Evolutionary conservation across 2,329 filamentous ascomycete genomes (phyloP).

Genomic region (Pseudovirgaria hyperparasitica): DNA sequence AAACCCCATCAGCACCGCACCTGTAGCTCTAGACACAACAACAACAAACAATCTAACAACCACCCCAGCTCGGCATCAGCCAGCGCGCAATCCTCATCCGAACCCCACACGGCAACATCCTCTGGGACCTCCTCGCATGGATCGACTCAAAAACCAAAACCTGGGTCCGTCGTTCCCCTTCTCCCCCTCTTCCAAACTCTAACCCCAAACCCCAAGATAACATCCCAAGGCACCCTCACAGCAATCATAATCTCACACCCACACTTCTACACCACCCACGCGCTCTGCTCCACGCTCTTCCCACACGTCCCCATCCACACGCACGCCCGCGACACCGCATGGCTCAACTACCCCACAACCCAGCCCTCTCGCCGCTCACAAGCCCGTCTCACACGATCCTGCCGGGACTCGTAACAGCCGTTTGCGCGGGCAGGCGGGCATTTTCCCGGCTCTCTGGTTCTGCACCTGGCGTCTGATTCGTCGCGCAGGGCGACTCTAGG

Average conservation of each 20-base stretch:
- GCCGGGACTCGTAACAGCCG: constrained; percentile 42
- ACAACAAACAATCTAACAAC: constrained; percentile 22
- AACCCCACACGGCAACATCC: constrained; percentile 54
- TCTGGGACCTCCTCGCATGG: constrained; percentile 68
- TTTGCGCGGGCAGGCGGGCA: constrained; percentile 71
- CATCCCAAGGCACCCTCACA: constrained; percentile 48
- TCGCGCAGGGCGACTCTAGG: no score
- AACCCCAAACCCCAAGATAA: constrained; percentile 31
- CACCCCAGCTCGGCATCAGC: constrained; percentile 54
- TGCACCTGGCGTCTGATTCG: constrained; percentile 50
- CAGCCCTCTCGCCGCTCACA: constrained; percentile 33
- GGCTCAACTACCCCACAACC: constrained; percentile 41
- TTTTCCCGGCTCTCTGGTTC: constrained; percentile 61
- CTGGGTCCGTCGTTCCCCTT: constrained; percentile 13
- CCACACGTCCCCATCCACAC: constrained; percentile 54
- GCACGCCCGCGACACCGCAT: constrained; percentile 49
- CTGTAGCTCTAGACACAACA: constrained; percentile 5
- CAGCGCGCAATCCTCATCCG: constrained; percentile 59
- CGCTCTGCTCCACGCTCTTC: constrained; percentile 61
- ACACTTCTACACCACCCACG: constrained; percentile 68
- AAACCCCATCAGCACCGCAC: neutral
- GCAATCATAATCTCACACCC: constrained; percentile 69
- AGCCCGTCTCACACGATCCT: constrained; percentile 23
- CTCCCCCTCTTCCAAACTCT: neutral
- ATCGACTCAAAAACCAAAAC: constrained; percentile 52